Base-by-base conservation (phyloP, 2,329 filamentous ascomycete species). In the Calonectria pseudoreteaudii region DNA sequence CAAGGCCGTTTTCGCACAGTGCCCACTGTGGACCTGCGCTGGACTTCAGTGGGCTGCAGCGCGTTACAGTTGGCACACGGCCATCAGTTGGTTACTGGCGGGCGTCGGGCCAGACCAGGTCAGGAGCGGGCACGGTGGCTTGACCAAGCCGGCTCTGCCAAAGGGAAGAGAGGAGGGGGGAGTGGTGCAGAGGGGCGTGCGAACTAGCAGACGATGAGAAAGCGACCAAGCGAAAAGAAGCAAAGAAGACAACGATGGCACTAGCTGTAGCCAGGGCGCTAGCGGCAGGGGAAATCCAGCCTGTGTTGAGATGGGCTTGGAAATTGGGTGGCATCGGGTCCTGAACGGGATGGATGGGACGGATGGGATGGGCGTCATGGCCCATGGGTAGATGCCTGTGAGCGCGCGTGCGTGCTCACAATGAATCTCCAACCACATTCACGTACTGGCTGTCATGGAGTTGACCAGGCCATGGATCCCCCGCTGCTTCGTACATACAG, bases 61-160 rank as follows among this genome's bases (percentile, higher is more conserved):
- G 53, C 68, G 49, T 75, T 67, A 71, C 64, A 72, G 44, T 68
- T 71, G 72, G 68, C n/a, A 56, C 64, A 73, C 26, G 71, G 73
- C 68, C 70, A 72, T 69, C 38, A 34, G 60, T 66, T 56, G 65
- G 66, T 58, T 71, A 67, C 70, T 73, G 71, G 69, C 73, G 70
- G 64, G 69, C 66, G 74, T 36, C 50, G 64, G 73, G 66, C 73
- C 72, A 78, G 62, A 66, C 56, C 58, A 62, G 36, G 31, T 11
- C 56, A 69, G 67, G 70, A 74, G 52, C 70, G 53, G 73, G 72
- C 49, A 76, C 76, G 74, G 76, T 72, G 73, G 68, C 70, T 70
- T 66, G 56, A 28, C 66, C 69, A 52, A 41, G 36, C 30, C 30
- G 34, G 36, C 38, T 41, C 41, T 56, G 66, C 66, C 66, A 69